Evolutionary conservation across 2,329 filamentous ascomycete species (phyloP).

Genomic region (Ceratocystis cacaofunesta): DNA sequence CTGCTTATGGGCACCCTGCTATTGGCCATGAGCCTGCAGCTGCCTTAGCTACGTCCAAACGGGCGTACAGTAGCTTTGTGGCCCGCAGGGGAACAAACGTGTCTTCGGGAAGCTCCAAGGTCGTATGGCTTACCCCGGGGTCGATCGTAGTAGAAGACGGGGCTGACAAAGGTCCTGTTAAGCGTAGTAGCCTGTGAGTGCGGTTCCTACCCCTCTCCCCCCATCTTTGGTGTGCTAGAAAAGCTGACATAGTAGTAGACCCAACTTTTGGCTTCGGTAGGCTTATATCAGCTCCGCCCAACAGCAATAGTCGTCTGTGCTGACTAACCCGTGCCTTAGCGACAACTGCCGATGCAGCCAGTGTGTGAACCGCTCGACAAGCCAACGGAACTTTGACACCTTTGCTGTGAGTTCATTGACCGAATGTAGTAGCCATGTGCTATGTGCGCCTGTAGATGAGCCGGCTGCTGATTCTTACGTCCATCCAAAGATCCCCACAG

Average conservation of each 20-base stretch:
- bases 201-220: neutral
- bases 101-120: neutral
- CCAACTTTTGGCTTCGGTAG: slow-evolving; percentile 15
- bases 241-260: neutral
- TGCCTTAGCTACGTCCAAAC: neutral
- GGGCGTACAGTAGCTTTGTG: neutral
- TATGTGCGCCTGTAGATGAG: neutral
- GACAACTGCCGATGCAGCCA: slow-evolving; percentile 31
- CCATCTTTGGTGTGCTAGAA: neutral
- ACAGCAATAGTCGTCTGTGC: neutral
- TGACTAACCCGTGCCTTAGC: slow-evolving; percentile 19
- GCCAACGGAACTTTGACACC: slow-evolving; percentile 30
- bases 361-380: slow-evolving; percentile 30
- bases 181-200: slow-evolving; percentile 11
- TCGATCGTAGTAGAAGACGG: neutral
- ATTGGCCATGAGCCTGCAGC: neutral
- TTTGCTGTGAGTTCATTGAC: slow-evolving; percentile 24
- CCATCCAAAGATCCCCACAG: neutral
- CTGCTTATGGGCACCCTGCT: neutral
- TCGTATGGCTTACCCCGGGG: neutral
- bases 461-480: neutral
- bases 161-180: neutral
- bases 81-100: neutral
- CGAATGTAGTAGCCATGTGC: neutral
- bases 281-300: neutral